Evolutionary conservation across 2,329 filamentous ascomycete genomes (phyloP).

Genomic region (Ascochyta koolunga): DNA sequence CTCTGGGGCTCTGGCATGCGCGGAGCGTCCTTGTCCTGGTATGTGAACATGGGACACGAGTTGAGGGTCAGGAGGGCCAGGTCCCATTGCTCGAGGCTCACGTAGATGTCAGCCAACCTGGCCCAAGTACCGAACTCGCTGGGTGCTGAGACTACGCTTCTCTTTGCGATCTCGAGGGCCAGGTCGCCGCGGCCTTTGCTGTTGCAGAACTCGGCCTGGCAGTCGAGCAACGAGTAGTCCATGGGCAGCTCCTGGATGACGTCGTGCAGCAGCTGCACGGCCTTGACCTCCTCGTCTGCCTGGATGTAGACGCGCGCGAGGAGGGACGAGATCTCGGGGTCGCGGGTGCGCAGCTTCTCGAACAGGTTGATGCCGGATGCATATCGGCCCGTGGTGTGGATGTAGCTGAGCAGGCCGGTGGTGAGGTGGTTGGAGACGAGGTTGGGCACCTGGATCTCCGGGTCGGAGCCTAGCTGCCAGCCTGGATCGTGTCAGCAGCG

Average conservation of each 20-base stretch:
- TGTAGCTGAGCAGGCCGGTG: slow-evolving; percentile 90
- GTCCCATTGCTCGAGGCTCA: slow-evolving; percentile 94
- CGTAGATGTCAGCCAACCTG: slow-evolving; percentile 88
- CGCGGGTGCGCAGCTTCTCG: slow-evolving; percentile 88
- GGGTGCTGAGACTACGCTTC: slow-evolving; percentile 91
- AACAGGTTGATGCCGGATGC: slow-evolving; percentile 97
- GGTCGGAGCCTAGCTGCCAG: slow-evolving; percentile 95
- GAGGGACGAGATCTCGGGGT: slow-evolving; percentile 91
- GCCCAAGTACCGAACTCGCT: slow-evolving; percentile 99
- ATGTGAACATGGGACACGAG: slow-evolving; percentile 99
- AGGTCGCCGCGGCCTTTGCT: slow-evolving; percentile 86
- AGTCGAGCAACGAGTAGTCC: slow-evolving; percentile 96
- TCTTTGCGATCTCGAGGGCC: slow-evolving; percentile 90
- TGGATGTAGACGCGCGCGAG: slow-evolving; percentile 90
- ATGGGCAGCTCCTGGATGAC: slow-evolving; percentile 90
- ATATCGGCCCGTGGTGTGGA: slow-evolving; percentile 92
- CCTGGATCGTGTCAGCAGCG: slow-evolving; percentile 52
- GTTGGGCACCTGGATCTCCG: slow-evolving; percentile 95
- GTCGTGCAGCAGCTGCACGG: slow-evolving; percentile 84
- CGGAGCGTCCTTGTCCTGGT: slow-evolving; percentile 96
- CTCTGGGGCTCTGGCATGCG: slow-evolving; percentile 91
- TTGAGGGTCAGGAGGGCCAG: slow-evolving; percentile 93
- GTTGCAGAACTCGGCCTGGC: slow-evolving; percentile 89
- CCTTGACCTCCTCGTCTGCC: slow-evolving; percentile 96
- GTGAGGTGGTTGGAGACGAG: slow-evolving; percentile 95